Evolutionary conservation across 345 rosid genomes (phyloP), one percentile per base, ranked within the genome.

Genomic region (Mallotus nudiflorus): DNA sequence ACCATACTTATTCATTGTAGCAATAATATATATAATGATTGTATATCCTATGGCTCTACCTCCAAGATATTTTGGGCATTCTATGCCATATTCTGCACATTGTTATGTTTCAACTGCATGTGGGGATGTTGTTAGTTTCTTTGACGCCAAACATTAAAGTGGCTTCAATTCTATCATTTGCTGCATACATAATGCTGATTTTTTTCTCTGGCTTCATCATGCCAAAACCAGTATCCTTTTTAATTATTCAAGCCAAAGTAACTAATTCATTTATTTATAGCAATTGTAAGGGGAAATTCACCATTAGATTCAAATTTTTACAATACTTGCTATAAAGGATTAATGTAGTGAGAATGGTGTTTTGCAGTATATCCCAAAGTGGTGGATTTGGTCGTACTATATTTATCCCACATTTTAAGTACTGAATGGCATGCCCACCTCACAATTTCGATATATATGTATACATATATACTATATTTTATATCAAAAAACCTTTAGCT

Each of bases 351-450:
- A 12, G 8, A 7, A 22, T 24, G 3, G 2, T 56, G 5, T 46
- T 33, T 70, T 25, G 75, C 89, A 91, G 98, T 75, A 79, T 60
- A 83, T 93, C n/a, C 96, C 98, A 6, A 81, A 77, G 37, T 91
- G 94, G 92, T 91, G 98, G 97, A 69, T 87, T 7, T 93, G 96
- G 96, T 24, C 84, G 48, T 91, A 85, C 68, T 89, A 87, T 65
- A 4, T 84, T 25, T 62, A 73, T 28, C 97, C 97, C 0, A 85
- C 94, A 5, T 87, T 94, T 9, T 93, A 97, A 97, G 71, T 81
- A 0, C 67, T 93, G 56, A 88, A 88, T 25, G 73, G 79, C 22
- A 56, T 87, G 78, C 71, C 91, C 22, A 78, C 85, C 55, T 87
- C 98, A 39, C 98, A 93, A 22, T 93, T 84, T 57, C 96, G 98